Evolutionary conservation across 2,329 filamentous ascomycete genomes (phyloP), one percentile per base, ranked within the genome.

Genomic region (Cyphellophora attinorum): DNA sequence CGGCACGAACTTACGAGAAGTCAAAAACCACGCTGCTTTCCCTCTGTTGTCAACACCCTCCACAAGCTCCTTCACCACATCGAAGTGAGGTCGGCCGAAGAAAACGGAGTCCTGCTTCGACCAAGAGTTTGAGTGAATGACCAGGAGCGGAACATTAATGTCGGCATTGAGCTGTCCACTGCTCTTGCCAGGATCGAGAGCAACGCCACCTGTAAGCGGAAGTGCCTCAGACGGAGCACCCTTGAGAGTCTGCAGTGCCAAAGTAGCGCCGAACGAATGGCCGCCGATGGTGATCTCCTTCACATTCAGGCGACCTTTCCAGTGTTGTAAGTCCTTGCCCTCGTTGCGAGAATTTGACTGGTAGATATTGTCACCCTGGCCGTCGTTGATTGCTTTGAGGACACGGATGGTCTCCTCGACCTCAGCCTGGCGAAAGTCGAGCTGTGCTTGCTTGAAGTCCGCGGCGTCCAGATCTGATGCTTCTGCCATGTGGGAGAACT

Each of bases 101-200:
- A 81, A 81, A 30, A 74, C 49, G 19, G 64, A 68, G 39, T 60
- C 54, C n/a, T 61, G 59, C 19, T 62, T 62, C 19, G 73, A 79
- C 77, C 78, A 82, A 5, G 75, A 72, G 40, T 74, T 67, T 31
- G 74, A 79, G 56, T 82, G 73, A 25, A 81, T 60, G 17, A 81
- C 60, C 30, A 81, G 55, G 2, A 76, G 51, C 2, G 78, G 76
- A 2, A 77, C 70, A 18, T 61, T 48, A 41, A 80, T 63, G 27
- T 77, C 64, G 38, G 62, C 51, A 55, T 81, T 81, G 8, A 81
- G 60, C 0, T 63, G 71, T 1, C 78, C 78, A 41, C 70, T 76
- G 2, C 60, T 58, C 53, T 82, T 82, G 34, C 78, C 78, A 0
- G 78, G 77, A 51, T 82, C 78, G 18, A 82, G 64, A 32, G 74